Evolutionary conservation across 257 asterid species (phyloP), one percentile per base, ranked within the genome.

Genomic region (Solanum tacnaense): DNA sequence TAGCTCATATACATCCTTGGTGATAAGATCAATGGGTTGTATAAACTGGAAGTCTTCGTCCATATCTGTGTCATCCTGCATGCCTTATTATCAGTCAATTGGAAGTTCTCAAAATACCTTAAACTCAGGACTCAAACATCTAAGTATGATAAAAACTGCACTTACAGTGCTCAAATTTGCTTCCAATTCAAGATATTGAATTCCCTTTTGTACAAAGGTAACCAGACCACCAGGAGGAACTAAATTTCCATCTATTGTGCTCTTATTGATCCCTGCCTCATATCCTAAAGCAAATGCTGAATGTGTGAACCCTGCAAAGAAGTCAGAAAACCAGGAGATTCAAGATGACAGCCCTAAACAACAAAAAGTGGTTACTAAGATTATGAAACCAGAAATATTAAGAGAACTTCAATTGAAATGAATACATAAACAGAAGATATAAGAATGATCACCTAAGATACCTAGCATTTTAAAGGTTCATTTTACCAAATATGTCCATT

Each of bases 211-310:
- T 81, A 96, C 90, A 89, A 94, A 94, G 65, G 95, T 96, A 68
- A 95, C 93, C 71, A 96, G 98, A 86, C 98, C 98, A 88, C 98
- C 98, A 4, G 98, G 98, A 20, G 99, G 99, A 91, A 96, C 99
- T 91, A 95, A 93, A 90, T 94, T 95, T 23, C 94, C 98, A 89
- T 96, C 98, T 58, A 96, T 94, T 76, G 92, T 89, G 90, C 94
- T 92, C 88, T 94, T 96, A 81, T 89, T 88, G 88, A 95, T 93
- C 88, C 98, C 98, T 20, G 99, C 98, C 93, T 96, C 99, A 89
- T 88, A 95, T 89, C 99, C 99, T 83, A 96, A 91, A 88, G 95
- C 94, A 89, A 96, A 96, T 73, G 99, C 96, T 23, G 99, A 90
- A 90, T 96, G 99, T 34, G 97, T 89, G 87, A 96, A 96, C 81